These are phyloP conservation scores for Pezicula neosporulosa DNA, from an alignment of 2,329 filamentous ascomycete species.

Conservation along the genomic window DNA sequence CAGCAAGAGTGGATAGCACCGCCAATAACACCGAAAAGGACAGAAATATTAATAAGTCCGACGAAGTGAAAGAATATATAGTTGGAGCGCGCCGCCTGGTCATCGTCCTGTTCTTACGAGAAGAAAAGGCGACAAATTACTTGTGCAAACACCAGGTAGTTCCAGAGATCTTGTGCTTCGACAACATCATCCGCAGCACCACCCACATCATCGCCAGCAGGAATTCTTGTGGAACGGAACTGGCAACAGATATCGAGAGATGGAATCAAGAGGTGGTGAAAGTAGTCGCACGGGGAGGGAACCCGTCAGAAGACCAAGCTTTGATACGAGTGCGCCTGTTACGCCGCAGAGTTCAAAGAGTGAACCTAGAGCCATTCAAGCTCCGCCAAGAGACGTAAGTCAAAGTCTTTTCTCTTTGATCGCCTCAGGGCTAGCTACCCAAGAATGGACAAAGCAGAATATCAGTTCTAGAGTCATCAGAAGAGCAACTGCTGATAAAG, in stretches of 20 bases:
- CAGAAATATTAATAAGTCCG: too few relatives aligned
- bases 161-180: too few relatives aligned
- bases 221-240: too few relatives aligned
- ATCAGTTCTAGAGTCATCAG: neutral
- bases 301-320: neutral
- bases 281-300: neutral
- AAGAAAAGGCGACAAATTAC: too few relatives aligned
- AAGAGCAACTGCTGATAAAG: neutral
- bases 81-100: too few relatives aligned
- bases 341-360: neutral
- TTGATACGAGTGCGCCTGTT: slow-evolving; percentile 1
- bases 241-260: neutral
- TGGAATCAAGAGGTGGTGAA: neutral
- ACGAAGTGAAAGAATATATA: too few relatives aligned
- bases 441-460: neutral
- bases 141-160: too few relatives aligned
- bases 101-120: too few relatives aligned
- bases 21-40: too few relatives aligned
- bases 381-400: slow-evolving; percentile 17
- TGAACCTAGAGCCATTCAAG: slow-evolving; percentile 9
- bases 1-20: too few relatives aligned
- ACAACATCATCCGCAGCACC: too few relatives aligned
- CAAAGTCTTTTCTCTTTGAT: neutral
- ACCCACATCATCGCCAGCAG: too few relatives aligned
- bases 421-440: neutral